Conservation (phyloP, 345 rosid genomes). For the Citrus glauca region DNA sequence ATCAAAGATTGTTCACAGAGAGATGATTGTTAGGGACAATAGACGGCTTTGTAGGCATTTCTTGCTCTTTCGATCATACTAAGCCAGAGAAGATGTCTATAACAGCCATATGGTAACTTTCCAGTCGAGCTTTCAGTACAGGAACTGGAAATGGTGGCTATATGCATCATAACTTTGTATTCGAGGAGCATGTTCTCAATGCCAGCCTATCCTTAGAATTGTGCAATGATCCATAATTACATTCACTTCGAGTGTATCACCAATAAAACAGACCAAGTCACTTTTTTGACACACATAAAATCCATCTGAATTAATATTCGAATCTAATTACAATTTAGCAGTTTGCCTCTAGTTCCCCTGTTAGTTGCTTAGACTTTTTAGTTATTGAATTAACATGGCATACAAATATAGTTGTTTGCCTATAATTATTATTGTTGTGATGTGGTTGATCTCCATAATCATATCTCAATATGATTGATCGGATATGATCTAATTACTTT, state of each 20-base stretch:
- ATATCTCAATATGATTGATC: no score
- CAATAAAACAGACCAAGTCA: neutral
- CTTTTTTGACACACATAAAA: no score
- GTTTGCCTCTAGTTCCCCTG: neutral
- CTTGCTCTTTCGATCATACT: neutral
- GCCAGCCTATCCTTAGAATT: neutral
- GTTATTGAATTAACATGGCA: neutral
- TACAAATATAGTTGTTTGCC: neutral
- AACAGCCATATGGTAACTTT: neutral
- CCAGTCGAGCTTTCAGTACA: neutral
- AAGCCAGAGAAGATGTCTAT: neutral
- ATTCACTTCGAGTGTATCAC: neutral
- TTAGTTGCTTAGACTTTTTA: neutral
- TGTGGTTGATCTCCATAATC: no score
- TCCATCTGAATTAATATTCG: neutral
- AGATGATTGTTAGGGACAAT: constrained; percentile 68
- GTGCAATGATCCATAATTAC: no score
- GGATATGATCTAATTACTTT: no score
- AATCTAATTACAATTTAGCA: neutral
- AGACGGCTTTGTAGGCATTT: constrained; percentile 37
- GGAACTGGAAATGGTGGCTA: neutral
- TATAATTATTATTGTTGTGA: no score
- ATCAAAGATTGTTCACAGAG: constrained; percentile 60
- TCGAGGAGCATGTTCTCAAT: neutral
- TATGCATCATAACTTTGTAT: neutral